phyloP scores from a whole-genome alignment of 352 stramenopile species.

The Ophiocytium majus region DNA sequence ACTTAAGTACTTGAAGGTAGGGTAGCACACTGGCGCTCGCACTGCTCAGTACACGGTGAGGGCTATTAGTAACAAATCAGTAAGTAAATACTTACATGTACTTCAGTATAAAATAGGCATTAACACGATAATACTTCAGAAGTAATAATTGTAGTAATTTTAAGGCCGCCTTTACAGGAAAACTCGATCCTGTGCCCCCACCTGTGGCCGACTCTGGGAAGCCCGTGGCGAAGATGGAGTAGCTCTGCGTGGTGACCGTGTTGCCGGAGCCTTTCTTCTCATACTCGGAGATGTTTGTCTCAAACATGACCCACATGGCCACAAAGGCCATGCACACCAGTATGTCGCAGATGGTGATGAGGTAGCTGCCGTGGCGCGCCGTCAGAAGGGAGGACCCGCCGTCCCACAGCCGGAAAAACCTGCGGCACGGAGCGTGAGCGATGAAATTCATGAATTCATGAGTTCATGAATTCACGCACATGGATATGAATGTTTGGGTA shows the following conservation, averaged over 20 bases:
- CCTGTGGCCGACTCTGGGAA: slow-evolving; percentile 42
- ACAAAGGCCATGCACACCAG: slow-evolving; percentile 17
- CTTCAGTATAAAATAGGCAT: no score
- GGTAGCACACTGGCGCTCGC: no score
- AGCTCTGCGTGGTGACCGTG: slow-evolving; percentile 41
- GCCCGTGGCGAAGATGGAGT: slow-evolving; percentile 41
- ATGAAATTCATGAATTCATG: no score
- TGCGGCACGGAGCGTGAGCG: background rate
- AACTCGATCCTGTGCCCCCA: slow-evolving; percentile 7
- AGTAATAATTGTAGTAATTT: background rate
- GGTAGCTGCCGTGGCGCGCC: background rate
- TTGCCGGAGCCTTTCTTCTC: slow-evolving; percentile 18
- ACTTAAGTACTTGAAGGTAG: no score
- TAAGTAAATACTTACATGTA: no score
- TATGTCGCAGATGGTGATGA: slow-evolving; percentile 16
- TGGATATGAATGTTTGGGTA: no score
- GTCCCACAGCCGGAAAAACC: slow-evolving; percentile 20
- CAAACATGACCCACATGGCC: slow-evolving; percentile 20
- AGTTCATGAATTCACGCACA: no score
- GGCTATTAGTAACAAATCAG: no score
- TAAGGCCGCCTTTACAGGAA: background rate
- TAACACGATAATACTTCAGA: no score
- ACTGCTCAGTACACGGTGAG: no score
- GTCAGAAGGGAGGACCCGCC: slow-evolving; percentile 7
- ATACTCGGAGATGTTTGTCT: slow-evolving; percentile 15